phyloP scores from a whole-genome alignment of 768 basidiomycete species.

The Termitomyces sp. region DNA sequence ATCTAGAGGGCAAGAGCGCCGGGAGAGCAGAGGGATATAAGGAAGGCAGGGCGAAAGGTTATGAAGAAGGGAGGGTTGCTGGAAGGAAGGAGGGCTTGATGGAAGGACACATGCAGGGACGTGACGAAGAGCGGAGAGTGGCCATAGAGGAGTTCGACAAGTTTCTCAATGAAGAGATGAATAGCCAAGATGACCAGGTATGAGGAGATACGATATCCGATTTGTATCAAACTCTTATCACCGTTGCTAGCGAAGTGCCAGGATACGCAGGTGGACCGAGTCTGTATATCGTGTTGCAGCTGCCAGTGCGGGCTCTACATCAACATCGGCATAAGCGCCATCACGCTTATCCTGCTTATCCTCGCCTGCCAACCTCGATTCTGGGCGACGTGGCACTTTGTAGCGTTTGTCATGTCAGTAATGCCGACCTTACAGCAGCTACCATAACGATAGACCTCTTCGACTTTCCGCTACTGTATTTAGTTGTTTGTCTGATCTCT shows the following conservation, averaged over 20 bases:
- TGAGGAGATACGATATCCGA: conserved; percentile 2
- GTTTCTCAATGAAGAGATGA: conserved; percentile 45
- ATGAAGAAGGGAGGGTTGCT: conserved; percentile 40
- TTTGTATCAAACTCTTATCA: not conserved
- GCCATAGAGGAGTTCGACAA: conserved; percentile 58
- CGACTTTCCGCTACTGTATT: too few relatives aligned
- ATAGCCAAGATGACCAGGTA: conserved; percentile 21
- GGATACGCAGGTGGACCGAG: conserved; percentile 33
- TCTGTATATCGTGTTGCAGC: conserved; percentile 24
- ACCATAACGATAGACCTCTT: too few relatives aligned
- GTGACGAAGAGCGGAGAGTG: conserved; percentile 47
- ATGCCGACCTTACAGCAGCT: too few relatives aligned
- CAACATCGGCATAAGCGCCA: not conserved
- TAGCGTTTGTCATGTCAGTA: not conserved
- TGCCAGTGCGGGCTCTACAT: too few relatives aligned
- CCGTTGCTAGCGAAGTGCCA: conserved; percentile 17
- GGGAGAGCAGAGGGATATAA: conserved; percentile 36
- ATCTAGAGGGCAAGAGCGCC: conserved; percentile 40
- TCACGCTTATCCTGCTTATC: conserved; percentile 1
- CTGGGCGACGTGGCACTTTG: not conserved
- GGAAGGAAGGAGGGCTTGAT: conserved; percentile 25
- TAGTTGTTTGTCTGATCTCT: too few relatives aligned
- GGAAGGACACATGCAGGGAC: conserved; percentile 40
- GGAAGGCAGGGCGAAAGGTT: conserved; percentile 26
- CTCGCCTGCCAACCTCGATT: not conserved